Base-by-base conservation (phyloP, 371 early-diverging fungal genomes). In the Syncephalastrum monosporum region DNA sequence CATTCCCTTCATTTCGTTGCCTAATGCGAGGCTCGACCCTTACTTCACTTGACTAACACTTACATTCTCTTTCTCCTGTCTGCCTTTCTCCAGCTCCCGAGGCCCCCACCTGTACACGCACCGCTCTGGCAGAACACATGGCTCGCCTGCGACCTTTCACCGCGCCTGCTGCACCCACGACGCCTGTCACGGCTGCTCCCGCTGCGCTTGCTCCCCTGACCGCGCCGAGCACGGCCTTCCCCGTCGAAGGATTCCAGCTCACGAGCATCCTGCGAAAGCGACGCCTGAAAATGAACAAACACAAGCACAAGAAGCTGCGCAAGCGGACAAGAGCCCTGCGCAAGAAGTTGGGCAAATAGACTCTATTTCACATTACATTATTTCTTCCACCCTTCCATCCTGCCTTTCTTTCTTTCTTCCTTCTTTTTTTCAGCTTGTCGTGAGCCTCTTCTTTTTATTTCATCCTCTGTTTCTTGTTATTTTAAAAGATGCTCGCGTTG, bases 241-340 rank as follows among this genome's bases (percentile, higher is more conserved):
- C 38, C 8, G 38, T 33, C 38, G 78, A 70, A 61, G 61, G 59
- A 10, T 47, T 78, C 45, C 63, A 72, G 43, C 55, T 85, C 62
- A 81, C 85, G n/a, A 89, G 89, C 64, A 86, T 89, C 19, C 68
- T 83, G 65, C 79, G 90, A 75, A 92, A 91, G 77, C 81, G 90
- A 67, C 86, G 78, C 60, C 76, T 86, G 69, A 92, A 92, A 79
- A 90, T 92, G 91, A 89, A 90, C 67, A 92, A 92, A 79, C 92
- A 92, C 69, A 92, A 92, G 70, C 87, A 88, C 65, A 86, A 82
- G 73, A 92, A 92, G 67, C 77, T 91, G 63, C 83, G 88, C 67
- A 91, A 90, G 82, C 81, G 88, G 72, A 86, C 84, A 42, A 83
- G 88, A 58, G 90, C 91, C 12, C 67, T 89, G 69, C 83, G 90